Base-by-base conservation (phyloP, 768 basidiomycete genomes). In the Lanmaoa rubissima region DNA sequence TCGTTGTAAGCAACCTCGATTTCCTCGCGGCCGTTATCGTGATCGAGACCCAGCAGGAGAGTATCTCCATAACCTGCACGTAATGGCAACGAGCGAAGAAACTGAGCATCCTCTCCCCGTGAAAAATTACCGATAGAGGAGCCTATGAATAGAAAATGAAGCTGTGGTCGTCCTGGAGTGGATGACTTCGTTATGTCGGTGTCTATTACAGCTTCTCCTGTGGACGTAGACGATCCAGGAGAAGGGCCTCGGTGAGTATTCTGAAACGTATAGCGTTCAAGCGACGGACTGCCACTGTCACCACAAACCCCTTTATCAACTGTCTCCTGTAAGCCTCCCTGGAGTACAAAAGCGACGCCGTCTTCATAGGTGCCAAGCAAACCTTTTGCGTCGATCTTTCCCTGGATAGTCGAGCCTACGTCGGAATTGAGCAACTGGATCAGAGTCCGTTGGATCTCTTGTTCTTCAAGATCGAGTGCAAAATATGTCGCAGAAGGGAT, bases 1-100 rank as follows among this genome's bases (percentile, higher is more conserved):
- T 97, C 94, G 63, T 96, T 88, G 73, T 98, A 98, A 0, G 95
- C 95, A 19, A 76, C 69, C 68, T 95, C 91, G 53, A 98, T 88
- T 58, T 81, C 75, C n/a, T 73, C 68, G 53, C 79, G 78, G 38
- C 81, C 81, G 61, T 90, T 88, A 67, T 88, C 82, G 54, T 93
- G 92, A 70, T 98, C 96, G 43, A 98, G 74, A n/a, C 95, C 95
- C 11, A 99, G 78, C 2, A 98, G 75, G 9, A 98, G 77, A 0
- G 92, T 96, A 69, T 97, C 95, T 2, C 85, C 86, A 19, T 75
- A 78, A 7, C 86, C 82, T 11, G 89, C 75, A 14, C 88, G 84
- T 26, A 98, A 76, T 5, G 94, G 94, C 31, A 98, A 75, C 3
- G 84, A 83, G 8, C 78, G 78, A 49, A 99, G 81, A 73, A 99